Base-by-base conservation (phyloP, 345 rosid genomes). In the Eucalyptus erythrocorys region DNA sequence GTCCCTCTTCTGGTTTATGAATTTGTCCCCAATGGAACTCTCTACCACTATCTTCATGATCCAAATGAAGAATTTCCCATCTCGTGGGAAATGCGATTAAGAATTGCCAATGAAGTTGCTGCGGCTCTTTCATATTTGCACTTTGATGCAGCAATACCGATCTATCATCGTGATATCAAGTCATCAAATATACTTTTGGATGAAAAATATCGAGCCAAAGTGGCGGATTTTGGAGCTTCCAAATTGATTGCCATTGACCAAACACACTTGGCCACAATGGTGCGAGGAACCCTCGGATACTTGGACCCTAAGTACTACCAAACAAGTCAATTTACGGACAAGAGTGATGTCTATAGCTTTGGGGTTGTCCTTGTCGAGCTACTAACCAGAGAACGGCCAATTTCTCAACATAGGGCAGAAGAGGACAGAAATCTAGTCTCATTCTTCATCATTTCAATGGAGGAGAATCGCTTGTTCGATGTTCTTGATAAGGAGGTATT, bases 101-200 rank as follows among this genome's bases (percentile, higher is more conserved):
- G 71, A 61, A 61, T 61, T 30, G 9, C 34, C 19, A 61, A 6
- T 9, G 9, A 61, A 61, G 71, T 61, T 61, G 34, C 71, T 3
- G 1, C 0, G 19, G 15, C 32, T 30, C 19, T 61, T 61, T 61
- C 71, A 61, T 61, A 13, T 61, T 61, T 61, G 34, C 71, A 61
- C 71, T 61, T 0, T 30, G 34, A 3, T 13, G 17, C 7, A 2
- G 34, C 17, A 0, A 1, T 13, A 13, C 34, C 16, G 1, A 30
- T 61, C 30, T 61, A 61, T 61, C 17, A 61, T 61, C 17, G 10
- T 12, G 19, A 61, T 61, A 7, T 61, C 16, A 61, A 61, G 71
- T 61, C 8, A 13, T 30, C 19, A 10, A 64, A 30, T 13, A 30
- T 64, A 64, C 71, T 64, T 64, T 30, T 64, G 37, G 71, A 30